phyloP scores from a whole-genome alignment of 2,329 filamentous ascomycete species.

The Trichophyton rubrum region DNA sequence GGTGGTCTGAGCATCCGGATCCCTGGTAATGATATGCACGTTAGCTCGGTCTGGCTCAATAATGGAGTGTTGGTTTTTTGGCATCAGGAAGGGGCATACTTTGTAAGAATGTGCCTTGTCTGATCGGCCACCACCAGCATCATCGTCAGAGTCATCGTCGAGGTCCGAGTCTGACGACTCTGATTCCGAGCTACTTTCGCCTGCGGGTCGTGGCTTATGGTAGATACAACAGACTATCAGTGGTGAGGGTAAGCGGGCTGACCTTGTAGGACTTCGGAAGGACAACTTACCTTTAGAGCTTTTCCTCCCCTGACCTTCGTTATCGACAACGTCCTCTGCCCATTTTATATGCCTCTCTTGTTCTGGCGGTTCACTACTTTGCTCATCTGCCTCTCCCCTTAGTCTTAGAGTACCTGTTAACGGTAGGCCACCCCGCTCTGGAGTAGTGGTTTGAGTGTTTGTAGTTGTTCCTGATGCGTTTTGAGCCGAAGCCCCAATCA shows the following conservation, averaged over 20 bases:
- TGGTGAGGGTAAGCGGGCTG: not conserved
- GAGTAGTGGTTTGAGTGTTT: not conserved
- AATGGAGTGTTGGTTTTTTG: too few species aligned
- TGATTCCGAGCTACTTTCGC: slow-evolving; percentile 59
- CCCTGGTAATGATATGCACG: not conserved
- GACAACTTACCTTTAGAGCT: slow-evolving; percentile 65
- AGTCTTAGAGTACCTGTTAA: slow-evolving; percentile 11
- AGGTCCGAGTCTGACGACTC: slow-evolving; percentile 42
- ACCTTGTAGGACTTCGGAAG: not conserved
- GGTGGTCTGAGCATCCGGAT: not conserved
- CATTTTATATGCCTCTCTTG: slow-evolving; percentile 56
- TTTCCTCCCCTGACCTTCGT: slow-evolving; percentile 88
- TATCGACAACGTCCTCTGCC: slow-evolving; percentile 88
- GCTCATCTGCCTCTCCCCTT: slow-evolving; percentile 9
- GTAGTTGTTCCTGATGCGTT: not conserved
- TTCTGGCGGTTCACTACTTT: not conserved
- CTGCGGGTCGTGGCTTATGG: slow-evolving; percentile 67
- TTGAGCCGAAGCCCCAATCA: not conserved
- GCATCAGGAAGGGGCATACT: not conserved
- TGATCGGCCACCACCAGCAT: slow-evolving; percentile 14
- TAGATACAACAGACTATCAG: slow-evolving; percentile 93
- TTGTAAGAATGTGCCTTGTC: not conserved
- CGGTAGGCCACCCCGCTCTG: not conserved
- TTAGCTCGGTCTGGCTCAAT: not conserved
- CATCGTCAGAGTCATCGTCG: slow-evolving; percentile 36